These are phyloP conservation scores for Pisolithus orientalis DNA, from an alignment of 768 basidiomycete species.

Conservation along the genomic window DNA sequence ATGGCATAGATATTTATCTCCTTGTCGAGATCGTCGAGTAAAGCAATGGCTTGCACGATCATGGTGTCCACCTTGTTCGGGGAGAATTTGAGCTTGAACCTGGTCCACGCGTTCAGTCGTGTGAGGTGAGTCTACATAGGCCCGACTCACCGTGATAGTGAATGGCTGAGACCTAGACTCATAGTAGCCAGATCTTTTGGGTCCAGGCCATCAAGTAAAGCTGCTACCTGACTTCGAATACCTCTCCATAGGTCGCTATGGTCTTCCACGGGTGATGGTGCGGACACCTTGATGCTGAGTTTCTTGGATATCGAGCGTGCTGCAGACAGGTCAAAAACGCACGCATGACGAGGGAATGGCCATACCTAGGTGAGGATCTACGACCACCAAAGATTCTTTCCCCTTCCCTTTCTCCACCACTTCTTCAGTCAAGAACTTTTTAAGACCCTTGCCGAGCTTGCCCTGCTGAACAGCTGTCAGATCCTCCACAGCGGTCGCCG, in stretches of 20 bases:
- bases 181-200: conserved; percentile 94
- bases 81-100: conserved; percentile 99
- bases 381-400: conserved; percentile 78
- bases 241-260: conserved; percentile 89
- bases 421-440: conserved; percentile 86
- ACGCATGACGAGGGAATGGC: conserved; percentile 7
- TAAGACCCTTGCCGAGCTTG: conserved; percentile 87
- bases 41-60: conserved; percentile 97
- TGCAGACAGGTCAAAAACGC: conserved; percentile 24
- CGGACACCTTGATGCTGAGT: conserved; percentile 79
- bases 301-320: conserved; percentile 89
- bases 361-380: conserved; percentile 88
- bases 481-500: conserved; percentile 95
- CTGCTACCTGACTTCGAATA: conserved; percentile 82
- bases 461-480: conserved; percentile 89
- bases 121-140: background rate
- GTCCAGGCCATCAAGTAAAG: conserved; percentile 84
- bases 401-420: conserved; percentile 86
- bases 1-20: conserved; percentile 99
- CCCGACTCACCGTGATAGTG: conserved; percentile 72
- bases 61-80: conserved; percentile 99
- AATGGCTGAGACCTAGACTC: conserved; percentile 96
- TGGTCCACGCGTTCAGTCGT: conserved; percentile 25
- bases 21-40: conserved; percentile 98
- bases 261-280: conserved; percentile 47